A percentile compares a stretch with the other conserved stretches of the same genome.
Evolutionary conservation across 495 filamentous ascomycete genomes (phyloP).

Genomic region (Bathelium albidoporum): DNA sequence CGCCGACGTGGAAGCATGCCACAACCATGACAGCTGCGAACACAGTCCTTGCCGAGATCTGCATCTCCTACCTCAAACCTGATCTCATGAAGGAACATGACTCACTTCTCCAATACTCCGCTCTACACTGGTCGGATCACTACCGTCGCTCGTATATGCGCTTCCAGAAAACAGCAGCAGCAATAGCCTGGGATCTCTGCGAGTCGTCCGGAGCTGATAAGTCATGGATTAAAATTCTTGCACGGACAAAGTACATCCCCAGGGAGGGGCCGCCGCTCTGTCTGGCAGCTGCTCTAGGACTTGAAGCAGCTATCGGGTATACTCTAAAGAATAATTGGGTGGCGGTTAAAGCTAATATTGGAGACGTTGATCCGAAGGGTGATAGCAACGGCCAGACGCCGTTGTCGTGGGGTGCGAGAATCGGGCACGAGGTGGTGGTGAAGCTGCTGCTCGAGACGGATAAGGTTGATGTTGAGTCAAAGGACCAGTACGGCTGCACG

Average conservation of each 20-base stretch:
- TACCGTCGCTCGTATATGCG: not conserved
- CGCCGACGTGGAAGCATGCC: not conserved
- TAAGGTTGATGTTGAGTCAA: no score
- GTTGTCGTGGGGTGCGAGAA: conserved; percentile 15
- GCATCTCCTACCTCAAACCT: not conserved
- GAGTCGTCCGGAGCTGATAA: not conserved
- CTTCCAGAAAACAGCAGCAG: not conserved
- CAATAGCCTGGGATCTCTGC: not conserved
- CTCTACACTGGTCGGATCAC: not conserved
- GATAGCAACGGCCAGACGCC: conserved; percentile 14
- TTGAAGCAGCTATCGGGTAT: conserved; percentile 7
- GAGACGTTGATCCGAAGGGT: conserved; percentile 16
- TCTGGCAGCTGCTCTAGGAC: conserved; percentile 10
- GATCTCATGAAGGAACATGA: not conserved
- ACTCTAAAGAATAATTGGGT: not conserved
- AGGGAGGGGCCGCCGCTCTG: not conserved
- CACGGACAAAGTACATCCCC: not conserved
- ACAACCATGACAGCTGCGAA: not conserved
- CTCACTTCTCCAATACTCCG: not conserved
- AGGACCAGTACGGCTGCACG: no score
- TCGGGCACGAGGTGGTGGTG: not conserved
- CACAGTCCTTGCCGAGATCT: not conserved
- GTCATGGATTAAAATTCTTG: not conserved
- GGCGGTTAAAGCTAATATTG: conserved; percentile 7
- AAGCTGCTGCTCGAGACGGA: not conserved